Conservation (phyloP, 2,329 filamentous ascomycete genomes). For the Meredithiella fracta region DNA sequence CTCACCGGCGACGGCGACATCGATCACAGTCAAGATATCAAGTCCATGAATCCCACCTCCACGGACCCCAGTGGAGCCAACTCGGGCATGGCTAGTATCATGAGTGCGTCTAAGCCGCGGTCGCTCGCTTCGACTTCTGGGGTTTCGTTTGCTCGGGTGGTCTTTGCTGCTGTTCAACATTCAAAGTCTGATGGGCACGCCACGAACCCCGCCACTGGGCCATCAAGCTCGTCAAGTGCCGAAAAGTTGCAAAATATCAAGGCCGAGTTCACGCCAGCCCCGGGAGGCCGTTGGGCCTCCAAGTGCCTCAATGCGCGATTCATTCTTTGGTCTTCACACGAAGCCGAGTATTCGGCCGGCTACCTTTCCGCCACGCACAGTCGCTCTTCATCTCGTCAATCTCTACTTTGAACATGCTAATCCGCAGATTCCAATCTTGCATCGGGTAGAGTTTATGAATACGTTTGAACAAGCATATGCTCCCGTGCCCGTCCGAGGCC, state of each 20-base stretch:
- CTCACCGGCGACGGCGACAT: slow-evolving; percentile 1
- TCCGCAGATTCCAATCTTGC: slow-evolving; percentile 84
- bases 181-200: slow-evolving; percentile 34
- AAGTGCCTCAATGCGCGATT: slow-evolving; percentile 78
- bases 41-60: not conserved
- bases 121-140: slow-evolving; percentile 75
- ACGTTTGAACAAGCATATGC: slow-evolving; percentile 72
- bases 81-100: slow-evolving; percentile 52
- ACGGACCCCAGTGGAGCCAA: slow-evolving; percentile 17
- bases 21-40: not conserved
- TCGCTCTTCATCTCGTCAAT: slow-evolving; percentile 56
- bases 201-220: not conserved
- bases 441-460: slow-evolving; percentile 75
- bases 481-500: slow-evolving; percentile 47
- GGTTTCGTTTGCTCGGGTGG: slow-evolving; percentile 85
- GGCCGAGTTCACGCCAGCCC: too few species aligned
- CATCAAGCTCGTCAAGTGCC: too few species aligned
- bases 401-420: slow-evolving; percentile 95
- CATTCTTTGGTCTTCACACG: slow-evolving; percentile 90
- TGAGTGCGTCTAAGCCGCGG: slow-evolving; percentile 60
- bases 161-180: slow-evolving; percentile 80
- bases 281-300: slow-evolving; percentile 16
- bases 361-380: slow-evolving; percentile 60
- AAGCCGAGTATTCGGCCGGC: slow-evolving; percentile 76
- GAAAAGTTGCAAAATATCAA: too few species aligned